Conservation (phyloP, 768 basidiomycete genomes). For the Chalciporus sphaerocephalus region DNA sequence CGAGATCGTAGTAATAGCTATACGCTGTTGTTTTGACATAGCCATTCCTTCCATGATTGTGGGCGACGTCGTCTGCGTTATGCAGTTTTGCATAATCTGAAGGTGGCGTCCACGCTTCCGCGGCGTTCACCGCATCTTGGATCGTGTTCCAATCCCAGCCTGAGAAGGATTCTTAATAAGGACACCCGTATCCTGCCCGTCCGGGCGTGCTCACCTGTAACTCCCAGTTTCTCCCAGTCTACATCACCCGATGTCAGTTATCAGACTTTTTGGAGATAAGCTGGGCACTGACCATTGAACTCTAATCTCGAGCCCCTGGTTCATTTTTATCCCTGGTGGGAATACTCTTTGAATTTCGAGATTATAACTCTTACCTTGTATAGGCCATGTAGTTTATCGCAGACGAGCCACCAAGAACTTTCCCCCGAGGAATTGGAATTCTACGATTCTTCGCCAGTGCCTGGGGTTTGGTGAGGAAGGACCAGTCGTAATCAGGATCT, state of each 20-base stretch:
- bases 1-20: constrained; percentile 15
- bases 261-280: background rate
- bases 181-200: background rate
- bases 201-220: constrained; percentile 14
- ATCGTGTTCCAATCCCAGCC: constrained; percentile 17
- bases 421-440: constrained; percentile 5
- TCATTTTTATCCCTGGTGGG: background rate
- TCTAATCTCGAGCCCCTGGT: constrained; percentile 15
- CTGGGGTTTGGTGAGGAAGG: constrained; percentile 11
- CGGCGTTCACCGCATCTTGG: constrained; percentile 7
- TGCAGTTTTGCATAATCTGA: constrained; percentile 11
- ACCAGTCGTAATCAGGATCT: constrained; percentile 19
- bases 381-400: constrained; percentile 13
- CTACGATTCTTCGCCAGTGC: constrained; percentile 3
- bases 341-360: background rate
- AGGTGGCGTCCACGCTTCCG: constrained; percentile 16
- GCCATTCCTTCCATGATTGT: constrained; percentile 14
- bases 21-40: constrained; percentile 15
- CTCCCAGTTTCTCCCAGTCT: constrained; percentile 14
- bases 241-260: background rate
- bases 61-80: constrained; percentile 5
- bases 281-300: constrained; percentile 4
- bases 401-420: constrained; percentile 15
- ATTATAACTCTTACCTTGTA: constrained; percentile 1
- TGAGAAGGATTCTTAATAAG: background rate